phyloP scores from a whole-genome alignment of 257 asterid species.

The Solanum chaucha region DNA sequence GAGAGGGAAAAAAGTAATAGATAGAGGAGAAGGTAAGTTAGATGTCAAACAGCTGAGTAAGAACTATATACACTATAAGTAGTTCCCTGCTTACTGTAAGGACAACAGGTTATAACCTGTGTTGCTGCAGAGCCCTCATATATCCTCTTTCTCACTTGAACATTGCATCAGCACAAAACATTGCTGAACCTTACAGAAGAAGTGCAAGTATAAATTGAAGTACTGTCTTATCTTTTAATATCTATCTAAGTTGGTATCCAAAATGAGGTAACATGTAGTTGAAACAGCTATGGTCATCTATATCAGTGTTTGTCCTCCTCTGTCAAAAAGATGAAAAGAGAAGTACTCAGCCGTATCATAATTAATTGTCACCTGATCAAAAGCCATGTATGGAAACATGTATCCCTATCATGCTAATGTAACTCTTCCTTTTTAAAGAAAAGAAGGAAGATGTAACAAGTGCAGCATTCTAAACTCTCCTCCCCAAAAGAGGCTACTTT shows the following conservation, averaged over 20 bases:
- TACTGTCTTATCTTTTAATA: background rate
- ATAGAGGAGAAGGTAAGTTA: background rate
- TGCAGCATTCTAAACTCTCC: constrained; percentile 42
- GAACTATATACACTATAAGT: background rate
- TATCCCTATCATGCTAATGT: constrained; percentile 31
- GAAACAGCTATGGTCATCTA: background rate
- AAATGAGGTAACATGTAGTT: background rate
- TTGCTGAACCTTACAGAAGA: background rate
- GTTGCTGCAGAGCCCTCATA: background rate
- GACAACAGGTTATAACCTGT: background rate
- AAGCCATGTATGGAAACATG: constrained; percentile 10
- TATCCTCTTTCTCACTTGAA: background rate
- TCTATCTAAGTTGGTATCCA: background rate
- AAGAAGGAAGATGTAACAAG: constrained; percentile 51
- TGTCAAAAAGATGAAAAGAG: background rate
- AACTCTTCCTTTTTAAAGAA: constrained; percentile 47
- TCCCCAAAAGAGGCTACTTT: constrained; percentile 26
- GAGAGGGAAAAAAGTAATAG: background rate
- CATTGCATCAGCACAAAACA: background rate
- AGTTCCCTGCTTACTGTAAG: background rate
- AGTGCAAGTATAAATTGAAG: background rate
- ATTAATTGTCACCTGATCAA: background rate
- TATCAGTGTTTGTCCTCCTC: background rate
- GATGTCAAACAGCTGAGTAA: background rate
- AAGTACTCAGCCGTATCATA: background rate